phyloP scores from a whole-genome alignment of 2,329 filamentous ascomycete species.

The Botrytis squamosa region DNA sequence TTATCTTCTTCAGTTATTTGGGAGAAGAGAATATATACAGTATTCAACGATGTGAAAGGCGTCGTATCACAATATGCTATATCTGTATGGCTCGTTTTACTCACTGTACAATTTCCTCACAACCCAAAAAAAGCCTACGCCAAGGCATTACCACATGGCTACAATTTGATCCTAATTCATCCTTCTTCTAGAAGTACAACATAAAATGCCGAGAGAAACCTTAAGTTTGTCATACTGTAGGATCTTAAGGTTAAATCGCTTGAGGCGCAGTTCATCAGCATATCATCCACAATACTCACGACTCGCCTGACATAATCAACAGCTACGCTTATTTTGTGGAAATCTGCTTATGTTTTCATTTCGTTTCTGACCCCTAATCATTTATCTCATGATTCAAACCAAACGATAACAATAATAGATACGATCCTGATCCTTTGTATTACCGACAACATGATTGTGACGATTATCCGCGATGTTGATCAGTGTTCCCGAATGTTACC shows the following conservation, averaged over 20 bases:
- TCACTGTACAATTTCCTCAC: conserved; percentile 11
- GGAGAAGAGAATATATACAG: conserved; percentile 5
- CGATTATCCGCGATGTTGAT: not conserved
- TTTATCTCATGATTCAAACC: not conserved
- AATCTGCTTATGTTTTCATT: conserved; percentile 12
- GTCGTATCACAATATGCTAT: not conserved
- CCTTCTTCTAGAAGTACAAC: not conserved
- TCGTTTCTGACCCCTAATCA: not conserved
- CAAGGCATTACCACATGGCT: not conserved
- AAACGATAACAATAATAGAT: conserved; percentile 1
- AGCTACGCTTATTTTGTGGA: not conserved
- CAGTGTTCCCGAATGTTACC: not conserved
- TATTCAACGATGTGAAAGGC: not conserved
- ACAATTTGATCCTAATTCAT: conserved; percentile 12
- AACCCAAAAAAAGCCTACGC: not conserved
- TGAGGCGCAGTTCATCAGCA: not conserved
- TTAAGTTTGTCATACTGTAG: conserved; percentile 4
- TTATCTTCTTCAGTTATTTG: not conserved
- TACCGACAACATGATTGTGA: not conserved
- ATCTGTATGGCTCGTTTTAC: not conserved
- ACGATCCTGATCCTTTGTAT: conserved; percentile 11
- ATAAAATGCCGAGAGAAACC: not conserved
- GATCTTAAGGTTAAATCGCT: conserved; percentile 13
- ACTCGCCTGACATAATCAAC: conserved; percentile 9
- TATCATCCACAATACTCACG: not conserved